A percentile compares a stretch with the other conserved stretches of the same genome.
phyloP scores from a whole-genome alignment of 768 basidiomycete species.

The Mycena pura region DNA sequence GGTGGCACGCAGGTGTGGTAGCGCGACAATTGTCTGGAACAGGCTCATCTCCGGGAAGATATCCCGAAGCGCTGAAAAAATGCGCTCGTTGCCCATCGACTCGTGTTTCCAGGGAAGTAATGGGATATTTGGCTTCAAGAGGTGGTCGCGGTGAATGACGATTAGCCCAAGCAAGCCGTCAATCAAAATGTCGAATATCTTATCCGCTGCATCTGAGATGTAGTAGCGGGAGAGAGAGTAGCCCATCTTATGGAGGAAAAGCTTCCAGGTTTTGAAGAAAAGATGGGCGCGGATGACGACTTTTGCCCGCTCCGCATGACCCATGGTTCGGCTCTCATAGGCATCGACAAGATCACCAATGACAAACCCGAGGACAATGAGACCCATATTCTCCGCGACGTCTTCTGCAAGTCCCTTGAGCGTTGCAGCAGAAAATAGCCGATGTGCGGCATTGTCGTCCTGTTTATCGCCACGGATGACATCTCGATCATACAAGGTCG shows the following conservation, averaged over 20 bases:
- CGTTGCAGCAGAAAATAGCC: not conserved
- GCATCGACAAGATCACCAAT: constrained; percentile 10
- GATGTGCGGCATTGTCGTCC: constrained; percentile 7
- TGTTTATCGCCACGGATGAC: not conserved
- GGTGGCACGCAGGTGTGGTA: not conserved
- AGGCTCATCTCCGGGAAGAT: constrained; percentile 7
- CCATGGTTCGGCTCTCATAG: constrained; percentile 3
- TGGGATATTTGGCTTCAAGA: not conserved
- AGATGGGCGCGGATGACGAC: not conserved
- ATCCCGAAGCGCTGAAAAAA: not conserved
- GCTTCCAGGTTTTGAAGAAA: constrained; percentile 10
- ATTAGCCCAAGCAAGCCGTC: constrained; percentile 2
- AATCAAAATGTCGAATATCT: constrained; percentile 7
- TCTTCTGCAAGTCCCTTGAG: not conserved
- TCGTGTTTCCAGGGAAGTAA: constrained; percentile 7
- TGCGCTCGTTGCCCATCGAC: not conserved
- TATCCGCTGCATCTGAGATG: not conserved
- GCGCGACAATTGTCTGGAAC: not conserved
- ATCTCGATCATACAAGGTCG: constrained; percentile 2
- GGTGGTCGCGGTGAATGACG: constrained; percentile 8
- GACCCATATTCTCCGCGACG: not conserved
- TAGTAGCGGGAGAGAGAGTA: constrained; percentile 6
- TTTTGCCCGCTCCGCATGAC: not conserved
- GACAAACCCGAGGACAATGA: not conserved
- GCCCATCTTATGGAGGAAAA: not conserved